Base-by-base conservation (phyloP, 2,329 filamentous ascomycete genomes). In the Westerdykella sp. region DNA sequence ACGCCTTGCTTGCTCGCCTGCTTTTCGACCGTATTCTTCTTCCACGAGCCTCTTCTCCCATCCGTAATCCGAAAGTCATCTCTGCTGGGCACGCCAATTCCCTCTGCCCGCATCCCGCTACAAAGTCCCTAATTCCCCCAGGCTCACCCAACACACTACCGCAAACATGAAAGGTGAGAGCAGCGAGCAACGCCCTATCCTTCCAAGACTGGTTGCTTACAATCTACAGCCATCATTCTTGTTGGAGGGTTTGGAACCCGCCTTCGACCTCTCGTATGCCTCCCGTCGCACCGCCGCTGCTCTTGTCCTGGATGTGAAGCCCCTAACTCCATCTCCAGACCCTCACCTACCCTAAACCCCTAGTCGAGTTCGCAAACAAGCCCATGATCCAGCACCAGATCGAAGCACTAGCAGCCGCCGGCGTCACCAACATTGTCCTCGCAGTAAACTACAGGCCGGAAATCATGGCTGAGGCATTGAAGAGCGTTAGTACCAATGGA, bases 361-460 rank as follows among this genome's bases (percentile, higher is more conserved):
- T 98, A 57, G 93, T 98, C 64, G 91, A 98, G 74, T 98, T 98
- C 66, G 89, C 82, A 66, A 98, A 98, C 80, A 91, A 93, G 74
- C 93, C 90, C 68, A 98, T 98, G 91, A 97, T 98, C 70, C 79
- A 94, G 64, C 91, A 97, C 73, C 91, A 98, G 74, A 87, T 98
- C 60, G 89, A 96, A 74, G 89, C 88, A 55, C 80, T 98, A 56
- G 91, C 93, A 57, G 85, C 83, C 47, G 91, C 89, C 46, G 91
- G 91, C 68, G 93, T 97, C 54, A 97, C 88, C 50, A 90, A 97
- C 74, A 95, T 98, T 63, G 91, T 98, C 43, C 81, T 98, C 45
- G 91, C 93, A 49, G 93, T 98, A 71, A 98, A 98, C 80, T 98
- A 98, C 78, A 83, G 91, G 56, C 91, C 91, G 34, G 93, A 98